phyloP scores from a whole-genome alignment of 1,284 basidiomycete species.

The Microbotryomycetes sp. region DNA sequence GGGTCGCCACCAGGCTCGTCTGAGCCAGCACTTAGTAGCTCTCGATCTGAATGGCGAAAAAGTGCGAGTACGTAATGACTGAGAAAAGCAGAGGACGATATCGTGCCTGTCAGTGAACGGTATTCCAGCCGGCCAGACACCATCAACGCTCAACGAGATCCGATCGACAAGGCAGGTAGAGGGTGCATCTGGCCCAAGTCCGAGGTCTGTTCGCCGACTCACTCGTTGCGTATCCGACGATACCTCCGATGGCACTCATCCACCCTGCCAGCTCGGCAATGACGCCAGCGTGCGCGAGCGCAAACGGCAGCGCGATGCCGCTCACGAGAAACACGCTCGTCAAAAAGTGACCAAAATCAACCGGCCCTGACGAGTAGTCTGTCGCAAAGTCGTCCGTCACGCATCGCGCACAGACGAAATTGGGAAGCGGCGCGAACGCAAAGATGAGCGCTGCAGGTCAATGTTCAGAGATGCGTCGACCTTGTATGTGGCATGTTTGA shows the following conservation, averaged over 20 bases:
- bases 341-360: slow-evolving; percentile 92
- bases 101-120: not conserved
- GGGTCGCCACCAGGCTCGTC: no score
- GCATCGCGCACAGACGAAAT: slow-evolving; percentile 59
- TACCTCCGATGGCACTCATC: slow-evolving; percentile 93
- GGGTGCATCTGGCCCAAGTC: not conserved
- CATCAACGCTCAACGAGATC: not conserved
- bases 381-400: slow-evolving; percentile 50
- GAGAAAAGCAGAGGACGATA: not conserved
- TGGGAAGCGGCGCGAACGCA: slow-evolving; percentile 89
- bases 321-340: slow-evolving; percentile 80
- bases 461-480: not conserved
- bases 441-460: slow-evolving; percentile 71
- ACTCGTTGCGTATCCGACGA: slow-evolving; percentile 86
- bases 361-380: slow-evolving; percentile 53
- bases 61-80: slow-evolving; percentile 29
- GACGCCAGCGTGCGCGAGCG: slow-evolving; percentile 84
- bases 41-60: slow-evolving; percentile 27
- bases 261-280: slow-evolving; percentile 77
- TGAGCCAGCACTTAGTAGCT: slow-evolving; percentile 11
- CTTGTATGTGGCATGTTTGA: slow-evolving; percentile 25
- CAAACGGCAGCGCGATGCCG: slow-evolving; percentile 85
- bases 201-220: not conserved
- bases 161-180: not conserved
- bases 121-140: not conserved